Base-by-base conservation (phyloP, 164 flowering plant genomes). In the Annona squamosa region DNA sequence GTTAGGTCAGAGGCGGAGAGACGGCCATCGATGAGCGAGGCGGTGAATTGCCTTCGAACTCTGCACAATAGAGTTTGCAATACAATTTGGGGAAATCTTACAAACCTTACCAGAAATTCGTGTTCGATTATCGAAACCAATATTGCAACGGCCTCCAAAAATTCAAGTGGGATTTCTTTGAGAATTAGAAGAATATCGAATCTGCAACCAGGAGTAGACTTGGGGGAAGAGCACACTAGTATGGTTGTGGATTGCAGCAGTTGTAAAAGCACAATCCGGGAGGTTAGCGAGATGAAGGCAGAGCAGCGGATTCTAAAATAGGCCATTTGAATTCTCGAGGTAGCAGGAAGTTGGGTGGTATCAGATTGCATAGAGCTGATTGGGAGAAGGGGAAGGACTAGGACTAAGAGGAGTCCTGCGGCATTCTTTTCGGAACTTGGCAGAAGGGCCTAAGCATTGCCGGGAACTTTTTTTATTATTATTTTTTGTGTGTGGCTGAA, bases 1-100 rank as follows among this genome's bases (percentile, higher is more conserved):
- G 97, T 92, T 76, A 85, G 97, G 84, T 81, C 91, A 62, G 83
- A 86, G 45, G 84, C 89, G 70, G 98, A 94, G 85, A 76, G 92
- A 68, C 78, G 98, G 77, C 97, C 98, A 0, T 74, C 90, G 2
- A 94, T 94, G 97, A 83, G 74, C 69, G 88, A 94, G 66, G 82
- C 91, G 61, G 97, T 83, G 37, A 86, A 81, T 43, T 81, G 87
- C 80, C 85, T 94, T 56, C 74, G 76, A 37, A 84, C 80, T 76
- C 78, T 93, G 84, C 78, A 80, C 75, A 88, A 88, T 74, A 65
- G 84, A 71, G 85, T 84, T 57, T 87, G 91, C 3, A 76, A 81
- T 4, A 86, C 82, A 69, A 77, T 91, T 3, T 93, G 95, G 96
- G 86, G 87, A 75, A 90, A 90, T 63, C 66, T 63, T 42, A 63